Percentiles rank a stretch among this genome's conserved stretches.
Conservation (phyloP, 257 asterid species). For the Nicotiana obtusifolia region DNA sequence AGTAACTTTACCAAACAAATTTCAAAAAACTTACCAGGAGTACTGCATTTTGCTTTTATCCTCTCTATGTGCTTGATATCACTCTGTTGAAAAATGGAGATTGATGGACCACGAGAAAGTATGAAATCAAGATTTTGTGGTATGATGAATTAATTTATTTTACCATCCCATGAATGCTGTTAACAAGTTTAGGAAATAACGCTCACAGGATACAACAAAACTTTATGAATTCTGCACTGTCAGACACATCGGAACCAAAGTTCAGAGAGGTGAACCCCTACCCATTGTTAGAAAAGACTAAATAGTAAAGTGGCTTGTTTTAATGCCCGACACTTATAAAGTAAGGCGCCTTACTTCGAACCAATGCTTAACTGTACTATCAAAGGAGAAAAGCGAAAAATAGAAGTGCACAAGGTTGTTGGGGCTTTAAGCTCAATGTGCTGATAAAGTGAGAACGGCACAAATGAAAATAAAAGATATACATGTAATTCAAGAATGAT, state of each 20-base stretch:
- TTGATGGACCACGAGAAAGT: not conserved
- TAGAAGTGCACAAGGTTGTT: not conserved
- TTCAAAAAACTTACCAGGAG: constrained; percentile 37
- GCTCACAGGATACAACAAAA: not conserved
- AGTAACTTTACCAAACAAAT: not conserved
- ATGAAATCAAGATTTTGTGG: constrained; percentile 2
- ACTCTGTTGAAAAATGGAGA: constrained; percentile 33
- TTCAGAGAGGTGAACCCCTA: not conserved
- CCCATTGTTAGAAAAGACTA: not conserved
- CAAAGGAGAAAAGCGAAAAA: not conserved
- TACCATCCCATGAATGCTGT: not conserved
- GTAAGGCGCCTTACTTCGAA: constrained; percentile 4
- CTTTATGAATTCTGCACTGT: not conserved
- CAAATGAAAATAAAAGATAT: not conserved
- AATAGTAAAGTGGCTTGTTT: not conserved
- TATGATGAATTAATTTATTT: not conserved
- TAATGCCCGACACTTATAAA: not conserved
- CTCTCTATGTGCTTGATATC: constrained; percentile 39
- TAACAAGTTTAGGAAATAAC: not conserved
- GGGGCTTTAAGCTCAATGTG: not conserved
- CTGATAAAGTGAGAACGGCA: not conserved
- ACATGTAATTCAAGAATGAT: constrained; percentile 6
- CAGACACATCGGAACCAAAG: not conserved
- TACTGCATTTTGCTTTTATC: constrained; percentile 32
- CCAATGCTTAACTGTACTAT: not conserved